phyloP scores from a whole-genome alignment of 1,284 basidiomycete species.

The Gymnopus androsaceus region DNA sequence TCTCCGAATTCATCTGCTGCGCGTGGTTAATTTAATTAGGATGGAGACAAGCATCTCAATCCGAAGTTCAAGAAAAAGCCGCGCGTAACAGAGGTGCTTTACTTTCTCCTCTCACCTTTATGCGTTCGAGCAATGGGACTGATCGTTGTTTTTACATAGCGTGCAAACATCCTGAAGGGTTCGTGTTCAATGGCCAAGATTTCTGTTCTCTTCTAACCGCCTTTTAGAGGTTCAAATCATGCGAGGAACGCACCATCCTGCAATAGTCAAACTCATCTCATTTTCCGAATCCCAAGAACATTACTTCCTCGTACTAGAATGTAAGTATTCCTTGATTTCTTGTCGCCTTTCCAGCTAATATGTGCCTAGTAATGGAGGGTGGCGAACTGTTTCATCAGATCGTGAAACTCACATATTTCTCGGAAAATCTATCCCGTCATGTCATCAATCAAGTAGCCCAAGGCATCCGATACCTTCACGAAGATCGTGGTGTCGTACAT shows the following conservation, averaged over 20 bases:
- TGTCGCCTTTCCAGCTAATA: constrained; percentile 15
- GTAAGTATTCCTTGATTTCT: constrained; percentile 46
- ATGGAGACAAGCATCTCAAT: constrained; percentile 90
- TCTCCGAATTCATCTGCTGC: constrained; percentile 26
- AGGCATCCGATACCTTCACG: constrained; percentile 94
- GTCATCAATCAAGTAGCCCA: constrained; percentile 97
- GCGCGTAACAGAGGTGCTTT: constrained; percentile 91
- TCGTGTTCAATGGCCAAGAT: constrained; percentile 18
- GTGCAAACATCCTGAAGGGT: constrained; percentile 97
- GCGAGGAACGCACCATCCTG: constrained; percentile 90
- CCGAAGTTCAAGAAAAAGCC: constrained; percentile 93
- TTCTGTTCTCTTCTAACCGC: constrained; percentile 9
- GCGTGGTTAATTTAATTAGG: constrained; percentile 58
- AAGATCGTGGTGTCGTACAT: constrained; percentile 97
- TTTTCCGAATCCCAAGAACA: constrained; percentile 93
- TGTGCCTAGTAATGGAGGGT: constrained; percentile 82
- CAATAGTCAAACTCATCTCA: constrained; percentile 85
- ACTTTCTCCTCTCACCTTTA: constrained; percentile 28
- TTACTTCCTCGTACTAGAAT: constrained; percentile 93
- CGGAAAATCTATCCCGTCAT: constrained; percentile 91
- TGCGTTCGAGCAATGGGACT: constrained; percentile 27
- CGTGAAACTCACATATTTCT: constrained; percentile 98
- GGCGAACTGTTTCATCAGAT: constrained; percentile 99
- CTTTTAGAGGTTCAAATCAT: constrained; percentile 95
- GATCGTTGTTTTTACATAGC: constrained; percentile 54